Percentiles rank a stretch among this genome's conserved stretches.
Conservation (phyloP, 352 stramenopile genomes). For the Globisporangium carolinianum region DNA sequence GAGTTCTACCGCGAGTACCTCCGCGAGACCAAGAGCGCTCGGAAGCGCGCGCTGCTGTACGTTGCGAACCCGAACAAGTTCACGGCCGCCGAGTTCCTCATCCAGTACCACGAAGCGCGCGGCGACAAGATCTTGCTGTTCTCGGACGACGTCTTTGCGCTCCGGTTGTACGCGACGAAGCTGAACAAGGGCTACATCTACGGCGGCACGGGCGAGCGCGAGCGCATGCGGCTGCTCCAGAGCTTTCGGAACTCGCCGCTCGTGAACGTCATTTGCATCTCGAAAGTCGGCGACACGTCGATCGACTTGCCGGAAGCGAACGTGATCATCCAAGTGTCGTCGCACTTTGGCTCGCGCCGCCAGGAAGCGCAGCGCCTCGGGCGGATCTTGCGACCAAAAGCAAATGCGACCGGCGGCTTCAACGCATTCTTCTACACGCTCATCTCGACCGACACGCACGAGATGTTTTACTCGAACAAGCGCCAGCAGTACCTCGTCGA, state of each 20-base stretch:
- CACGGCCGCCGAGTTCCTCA: constrained; percentile 92
- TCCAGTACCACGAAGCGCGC: constrained; percentile 95
- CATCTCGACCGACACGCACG: constrained; percentile 97
- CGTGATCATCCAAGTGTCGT: constrained; percentile 99
- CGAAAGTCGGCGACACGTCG: constrained; percentile 97
- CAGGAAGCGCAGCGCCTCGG: constrained; percentile 99
- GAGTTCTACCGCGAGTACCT: constrained; percentile 95
- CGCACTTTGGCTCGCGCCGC: constrained; percentile 97
- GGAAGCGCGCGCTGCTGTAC: constrained; percentile 94
- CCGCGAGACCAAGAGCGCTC: constrained; percentile 81
- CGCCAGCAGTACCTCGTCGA: constrained; percentile 99
- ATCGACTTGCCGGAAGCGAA: constrained; percentile 99
- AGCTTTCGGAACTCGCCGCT: constrained; percentile 80
- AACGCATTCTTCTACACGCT: constrained; percentile 99
- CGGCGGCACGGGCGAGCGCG: constrained; percentile 92
- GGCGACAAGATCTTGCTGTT: constrained; percentile 99
- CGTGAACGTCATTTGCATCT: constrained; percentile 89
- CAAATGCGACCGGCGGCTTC: constrained; percentile 93
- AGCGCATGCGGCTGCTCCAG: constrained; percentile 83
- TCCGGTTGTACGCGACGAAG: constrained; percentile 92
- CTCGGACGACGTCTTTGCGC: constrained; percentile 97
- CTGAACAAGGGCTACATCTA: constrained; percentile 94
- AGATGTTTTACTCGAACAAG: constrained; percentile 99
- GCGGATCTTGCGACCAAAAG: constrained; percentile 98
- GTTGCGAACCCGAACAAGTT: constrained; percentile 99